Percentiles rank a stretch among this genome's conserved stretches.
These are phyloP conservation scores for Begonia masoniana DNA, from an alignment of 306 rosid species.

Conservation along the genomic window DNA sequence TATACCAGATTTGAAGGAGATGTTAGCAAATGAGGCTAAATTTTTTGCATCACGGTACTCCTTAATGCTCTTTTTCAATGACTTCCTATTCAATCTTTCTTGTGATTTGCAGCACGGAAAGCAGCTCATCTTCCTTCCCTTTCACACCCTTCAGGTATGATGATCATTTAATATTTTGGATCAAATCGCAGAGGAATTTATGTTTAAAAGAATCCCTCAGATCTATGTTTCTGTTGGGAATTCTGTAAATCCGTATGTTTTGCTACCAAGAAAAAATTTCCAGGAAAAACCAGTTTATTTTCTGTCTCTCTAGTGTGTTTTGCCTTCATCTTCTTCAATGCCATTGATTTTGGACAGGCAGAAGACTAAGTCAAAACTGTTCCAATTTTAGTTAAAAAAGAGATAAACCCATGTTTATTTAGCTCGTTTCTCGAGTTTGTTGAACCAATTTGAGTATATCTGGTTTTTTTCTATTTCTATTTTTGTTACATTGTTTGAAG, in stretches of 20 bases:
- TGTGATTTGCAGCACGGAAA: slow-evolving; percentile 54
- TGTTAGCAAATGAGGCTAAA: slow-evolving; percentile 44
- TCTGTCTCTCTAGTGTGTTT: neutral
- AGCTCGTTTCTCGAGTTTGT: too few relatives aligned
- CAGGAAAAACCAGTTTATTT: neutral
- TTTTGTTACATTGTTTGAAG: too few relatives aligned
- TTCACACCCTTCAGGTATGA: slow-evolving; percentile 9
- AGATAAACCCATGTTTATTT: too few relatives aligned
- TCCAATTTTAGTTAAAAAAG: neutral
- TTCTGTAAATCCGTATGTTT: neutral
- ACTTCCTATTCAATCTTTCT: slow-evolving; percentile 21
- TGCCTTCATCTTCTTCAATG: neutral
- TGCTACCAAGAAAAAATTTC: neutral
- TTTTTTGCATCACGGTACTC: slow-evolving; percentile 37
- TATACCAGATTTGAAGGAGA: slow-evolving; percentile 58
- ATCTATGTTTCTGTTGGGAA: neutral
- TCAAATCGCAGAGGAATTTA: slow-evolving; percentile 2
- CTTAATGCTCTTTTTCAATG: slow-evolving; percentile 43
- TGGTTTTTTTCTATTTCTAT: too few relatives aligned
- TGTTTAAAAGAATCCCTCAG: neutral
- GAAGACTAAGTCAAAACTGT: neutral
- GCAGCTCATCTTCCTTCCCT: slow-evolving; percentile 53
- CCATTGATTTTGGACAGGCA: neutral
- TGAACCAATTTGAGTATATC: too few relatives aligned
- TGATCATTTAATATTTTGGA: slow-evolving; percentile 7